Evolutionary conservation across 2,329 filamentous ascomycete species (phyloP), one percentile per base, ranked within the genome.

Genomic region (Trichophaea hybrida): DNA sequence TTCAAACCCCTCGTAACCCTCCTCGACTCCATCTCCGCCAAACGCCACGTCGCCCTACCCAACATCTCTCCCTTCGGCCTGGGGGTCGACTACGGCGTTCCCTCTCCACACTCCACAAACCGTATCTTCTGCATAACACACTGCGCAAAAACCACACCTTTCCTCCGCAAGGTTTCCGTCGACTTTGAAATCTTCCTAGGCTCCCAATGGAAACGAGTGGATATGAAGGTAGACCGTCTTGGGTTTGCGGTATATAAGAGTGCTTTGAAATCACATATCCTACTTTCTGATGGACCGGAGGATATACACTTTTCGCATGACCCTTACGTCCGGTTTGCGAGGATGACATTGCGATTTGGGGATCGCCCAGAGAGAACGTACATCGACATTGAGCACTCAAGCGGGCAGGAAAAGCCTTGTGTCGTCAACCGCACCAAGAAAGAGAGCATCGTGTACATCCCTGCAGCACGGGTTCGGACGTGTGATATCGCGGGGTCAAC

Each of bases 201-300:
- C n/a, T 35, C 35, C 10, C 38, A 58, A 37, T 65, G 63, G 63
- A 62, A 60, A 33, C 37, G 63, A 2, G 7, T 62, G 1, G 59
- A 64, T 32, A 53, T 46, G 12, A 15, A 43, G n/a, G 60, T 65
- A 12, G 64, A 65, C 43, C 57, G 64, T 3, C 51, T 65, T 13
- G 64, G 64, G 2, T 65, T 65, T 24, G 64, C 64, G n/a, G 63
- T 61, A 1, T 65, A 65, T 24, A 60, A 58, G 40, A 57, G 54
- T 24, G 64, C 60, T 15, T 40, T 56, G 1, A 64, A 64, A n/a
- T 58, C 53, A 6, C 31, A 55, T 33, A 57, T 65, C 3, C 33
- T 58, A 38, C 58, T 37, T 4, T 54, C 64, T 10, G 56, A 50
- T 24, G 59, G 62, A 13, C 60, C 63, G 10, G 53, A 60, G 37